Base-by-base conservation (phyloP, 176 grass and related monocot species). In the Musa acuminata region DNA sequence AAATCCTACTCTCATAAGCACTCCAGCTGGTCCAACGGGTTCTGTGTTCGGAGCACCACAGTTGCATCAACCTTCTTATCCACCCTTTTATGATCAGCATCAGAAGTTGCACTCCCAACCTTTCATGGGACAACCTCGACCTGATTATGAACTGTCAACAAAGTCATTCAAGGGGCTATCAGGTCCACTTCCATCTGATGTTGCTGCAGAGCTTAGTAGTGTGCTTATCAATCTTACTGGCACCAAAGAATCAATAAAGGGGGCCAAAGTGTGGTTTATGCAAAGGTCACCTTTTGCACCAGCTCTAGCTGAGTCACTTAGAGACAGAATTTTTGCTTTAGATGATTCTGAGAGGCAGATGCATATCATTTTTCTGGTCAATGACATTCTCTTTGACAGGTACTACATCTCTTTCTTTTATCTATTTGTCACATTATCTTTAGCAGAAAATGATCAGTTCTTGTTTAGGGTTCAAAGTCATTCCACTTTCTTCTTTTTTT, bases 301-400 rank as follows among this genome's bases (percentile, higher is more conserved):
- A 2, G 95, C 90, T 55, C 62, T 99, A 73, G 88, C 90, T 13
- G 90, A 99, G 86, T 88, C 82, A 51, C 78, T 99, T 12, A 89
- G 86, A 84, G 95, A 94, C 59, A 84, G 84, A 71, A 71, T 99
- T 70, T 99, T 99, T 79, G 67, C 78, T 49, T 53, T 89, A 55
- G 95, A 99, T 66, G 95, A 99, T 83, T 77, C 95, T 0, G 95
- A 99, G 86, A 87, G 84, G 65, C 90, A 99, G 82, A 85, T 99
- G 21, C 91, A 99, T 71, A 89, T 99, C 78, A 84, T 99, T 77
- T 99, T 94, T 84, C 80, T 99, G 69, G 86, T 84, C 80, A 99
- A 99, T 11, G 95, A 99, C 76, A 91, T 99, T 82, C 95, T 99
- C 80, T 99, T 99, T 57, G 95, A 99, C 80, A 91, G 94, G 94